Conservation (phyloP, 805 yeast genomes). For the Ogataea methanolica region DNA sequence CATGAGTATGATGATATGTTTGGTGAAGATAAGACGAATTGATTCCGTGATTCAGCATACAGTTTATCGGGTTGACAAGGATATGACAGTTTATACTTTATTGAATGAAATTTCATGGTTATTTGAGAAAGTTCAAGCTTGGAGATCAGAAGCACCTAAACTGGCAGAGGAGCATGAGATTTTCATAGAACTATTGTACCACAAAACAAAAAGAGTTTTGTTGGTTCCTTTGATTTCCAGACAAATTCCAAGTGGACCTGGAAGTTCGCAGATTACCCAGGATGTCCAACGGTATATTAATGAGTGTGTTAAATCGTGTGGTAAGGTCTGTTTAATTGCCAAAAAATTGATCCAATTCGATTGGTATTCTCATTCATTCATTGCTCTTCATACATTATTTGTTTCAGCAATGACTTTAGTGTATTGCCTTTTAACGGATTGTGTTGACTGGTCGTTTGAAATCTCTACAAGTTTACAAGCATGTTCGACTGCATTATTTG, state of each 20-base stretch:
- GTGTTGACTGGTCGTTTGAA: constrained; percentile 19
- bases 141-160: constrained; percentile 14
- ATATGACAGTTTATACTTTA: constrained; percentile 7
- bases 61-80: constrained; percentile 18
- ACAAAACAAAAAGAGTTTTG: constrained; percentile 16
- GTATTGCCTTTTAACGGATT: constrained; percentile 16
- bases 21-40: constrained; percentile 13
- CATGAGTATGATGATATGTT: constrained; percentile 10
- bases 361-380: constrained; percentile 20
- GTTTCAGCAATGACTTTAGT: constrained; percentile 22
- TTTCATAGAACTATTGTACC: constrained; percentile 14
- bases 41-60: constrained; percentile 17
- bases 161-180: constrained; percentile 11
- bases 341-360: constrained; percentile 19
- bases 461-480: constrained; percentile 19
- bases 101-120: constrained; percentile 6
- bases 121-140: constrained; percentile 9
- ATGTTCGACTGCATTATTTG: constrained; percentile 21
- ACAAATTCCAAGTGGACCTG: neutral
- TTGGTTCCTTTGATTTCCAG: constrained; percentile 16
- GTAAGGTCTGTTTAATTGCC: constrained; percentile 17
- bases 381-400: constrained; percentile 19
- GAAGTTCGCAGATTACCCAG: neutral
- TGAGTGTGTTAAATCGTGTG: constrained; percentile 20
- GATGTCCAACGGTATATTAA: constrained; percentile 10